Conservation (phyloP, 2,329 filamentous ascomycete genomes). For the Talaromyces verruculosus region DNA sequence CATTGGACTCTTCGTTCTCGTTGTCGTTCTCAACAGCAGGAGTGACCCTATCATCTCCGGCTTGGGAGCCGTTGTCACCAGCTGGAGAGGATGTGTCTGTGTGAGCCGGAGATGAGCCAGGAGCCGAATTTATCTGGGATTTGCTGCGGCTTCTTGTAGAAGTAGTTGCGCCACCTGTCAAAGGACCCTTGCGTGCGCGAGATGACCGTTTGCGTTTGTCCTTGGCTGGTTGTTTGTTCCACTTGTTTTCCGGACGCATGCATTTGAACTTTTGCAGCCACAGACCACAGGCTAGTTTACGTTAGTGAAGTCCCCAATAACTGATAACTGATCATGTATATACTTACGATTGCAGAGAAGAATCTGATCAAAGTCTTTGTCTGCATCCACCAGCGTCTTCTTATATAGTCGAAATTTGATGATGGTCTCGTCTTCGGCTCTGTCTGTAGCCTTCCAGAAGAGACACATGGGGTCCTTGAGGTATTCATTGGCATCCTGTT, state of each 20-base stretch:
- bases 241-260: conserved; percentile 80
- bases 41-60: conserved; percentile 35
- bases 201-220: conserved; percentile 43
- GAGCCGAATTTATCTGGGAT: conserved; percentile 30
- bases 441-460: conserved; percentile 67
- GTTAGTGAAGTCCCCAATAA: too few relatives aligned
- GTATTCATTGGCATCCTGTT: conserved; percentile 68
- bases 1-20: conserved; percentile 28
- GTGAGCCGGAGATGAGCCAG: conserved; percentile 41
- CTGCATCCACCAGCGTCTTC: conserved; percentile 66
- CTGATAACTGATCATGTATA: background rate
- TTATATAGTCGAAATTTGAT: conserved; percentile 71
- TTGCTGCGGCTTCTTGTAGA: conserved; percentile 36
- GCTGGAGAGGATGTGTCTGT: conserved; percentile 41
- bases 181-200: conserved; percentile 38
- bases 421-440: conserved; percentile 62
- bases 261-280: conserved; percentile 87
- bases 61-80: conserved; percentile 22
- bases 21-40: conserved; percentile 40
- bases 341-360: conserved; percentile 83
- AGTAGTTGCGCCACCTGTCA: conserved; percentile 33
- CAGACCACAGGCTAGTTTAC: conserved; percentile 71
- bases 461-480: conserved; percentile 72
- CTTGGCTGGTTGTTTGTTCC: conserved; percentile 65
- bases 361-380: conserved; percentile 70